Evolutionary conservation across 805 yeast species (phyloP).

Genomic region (Metschnikowia colocasiae): DNA sequence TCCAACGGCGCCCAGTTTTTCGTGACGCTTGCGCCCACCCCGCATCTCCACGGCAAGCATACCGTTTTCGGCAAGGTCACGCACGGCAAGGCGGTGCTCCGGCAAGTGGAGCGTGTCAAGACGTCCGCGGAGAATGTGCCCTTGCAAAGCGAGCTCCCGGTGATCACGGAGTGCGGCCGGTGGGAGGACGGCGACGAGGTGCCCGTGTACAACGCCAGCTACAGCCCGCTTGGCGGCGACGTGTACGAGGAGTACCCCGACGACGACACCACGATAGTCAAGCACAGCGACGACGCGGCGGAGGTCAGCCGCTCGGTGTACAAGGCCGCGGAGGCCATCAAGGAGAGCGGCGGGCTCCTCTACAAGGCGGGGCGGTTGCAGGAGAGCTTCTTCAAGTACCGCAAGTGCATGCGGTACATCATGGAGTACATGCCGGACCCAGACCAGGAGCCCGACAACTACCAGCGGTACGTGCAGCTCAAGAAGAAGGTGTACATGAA

Average conservation of each 20-base stretch:
- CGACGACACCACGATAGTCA: conserved; percentile 58
- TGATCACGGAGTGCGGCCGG: conserved; percentile 56
- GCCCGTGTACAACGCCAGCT: conserved; percentile 63
- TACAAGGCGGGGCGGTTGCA: conserved; percentile 50
- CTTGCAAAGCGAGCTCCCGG: conserved; percentile 37
- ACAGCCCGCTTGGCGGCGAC: conserved; percentile 62
- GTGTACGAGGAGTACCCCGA: conserved; percentile 74
- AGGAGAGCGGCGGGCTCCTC: conserved; percentile 61
- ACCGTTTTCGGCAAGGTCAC: conserved; percentile 71
- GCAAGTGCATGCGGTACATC: conserved; percentile 62
- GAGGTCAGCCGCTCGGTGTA: conserved; percentile 42
- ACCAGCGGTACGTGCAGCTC: conserved; percentile 45
- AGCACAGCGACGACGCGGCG: conserved; percentile 38
- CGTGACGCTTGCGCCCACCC: conserved; percentile 63
- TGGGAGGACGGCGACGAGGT: conserved; percentile 53
- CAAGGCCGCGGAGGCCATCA: conserved; percentile 52
- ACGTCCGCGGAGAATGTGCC: conserved; percentile 43
- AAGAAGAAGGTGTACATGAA: conserved; percentile 57
- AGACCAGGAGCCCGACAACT: conserved; percentile 55
- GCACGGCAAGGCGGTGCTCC: conserved; percentile 64
- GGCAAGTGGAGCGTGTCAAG: conserved; percentile 54
- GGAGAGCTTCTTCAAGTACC: conserved; percentile 60
- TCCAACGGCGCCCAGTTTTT: conserved; percentile 68
- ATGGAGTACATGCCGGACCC: conserved; percentile 70
- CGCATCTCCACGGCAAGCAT: conserved; percentile 74